A percentile compares a stretch with the other conserved stretches of the same genome.
Evolutionary conservation across 2,329 filamentous ascomycete genomes (phyloP).

Genomic region (Trichoderma guizhouense): DNA sequence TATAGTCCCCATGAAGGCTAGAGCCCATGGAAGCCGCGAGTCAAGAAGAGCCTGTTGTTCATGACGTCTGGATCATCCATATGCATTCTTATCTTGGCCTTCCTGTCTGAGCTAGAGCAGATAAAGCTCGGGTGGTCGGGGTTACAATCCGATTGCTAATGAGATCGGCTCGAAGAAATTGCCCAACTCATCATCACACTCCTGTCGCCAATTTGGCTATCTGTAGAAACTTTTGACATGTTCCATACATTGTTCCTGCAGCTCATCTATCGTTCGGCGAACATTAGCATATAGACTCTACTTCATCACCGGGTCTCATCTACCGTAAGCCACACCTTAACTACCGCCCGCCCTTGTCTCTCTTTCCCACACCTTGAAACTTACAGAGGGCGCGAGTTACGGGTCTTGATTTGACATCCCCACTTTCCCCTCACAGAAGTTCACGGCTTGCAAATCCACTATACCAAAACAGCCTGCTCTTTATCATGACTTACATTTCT

Average conservation of each 20-base stretch:
- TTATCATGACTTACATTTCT: background rate
- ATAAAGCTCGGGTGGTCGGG: background rate
- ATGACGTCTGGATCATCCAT: slow-evolving; percentile 3
- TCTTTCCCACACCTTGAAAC: background rate
- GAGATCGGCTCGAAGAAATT: background rate
- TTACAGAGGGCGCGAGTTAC: slow-evolving; percentile 3
- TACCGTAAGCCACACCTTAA: background rate
- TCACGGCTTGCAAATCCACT: background rate
- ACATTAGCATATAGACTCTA: background rate
- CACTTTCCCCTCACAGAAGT: background rate
- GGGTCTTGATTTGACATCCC: background rate
- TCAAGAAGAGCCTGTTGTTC: background rate
- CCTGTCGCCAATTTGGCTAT: background rate
- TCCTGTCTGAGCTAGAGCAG: slow-evolving; percentile 12
- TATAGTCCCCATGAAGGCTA: background rate
- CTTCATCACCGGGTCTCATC: background rate
- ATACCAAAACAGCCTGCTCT: background rate
- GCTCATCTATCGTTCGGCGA: background rate
- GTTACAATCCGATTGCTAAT: background rate
- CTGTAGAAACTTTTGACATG: background rate
- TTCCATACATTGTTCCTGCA: background rate
- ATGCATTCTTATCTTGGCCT: slow-evolving; percentile 11
- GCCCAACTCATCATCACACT: background rate
- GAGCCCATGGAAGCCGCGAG: background rate
- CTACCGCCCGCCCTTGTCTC: background rate